Conservation (phyloP, 148 eudicot species). For the Diospyros kaki region DNA sequence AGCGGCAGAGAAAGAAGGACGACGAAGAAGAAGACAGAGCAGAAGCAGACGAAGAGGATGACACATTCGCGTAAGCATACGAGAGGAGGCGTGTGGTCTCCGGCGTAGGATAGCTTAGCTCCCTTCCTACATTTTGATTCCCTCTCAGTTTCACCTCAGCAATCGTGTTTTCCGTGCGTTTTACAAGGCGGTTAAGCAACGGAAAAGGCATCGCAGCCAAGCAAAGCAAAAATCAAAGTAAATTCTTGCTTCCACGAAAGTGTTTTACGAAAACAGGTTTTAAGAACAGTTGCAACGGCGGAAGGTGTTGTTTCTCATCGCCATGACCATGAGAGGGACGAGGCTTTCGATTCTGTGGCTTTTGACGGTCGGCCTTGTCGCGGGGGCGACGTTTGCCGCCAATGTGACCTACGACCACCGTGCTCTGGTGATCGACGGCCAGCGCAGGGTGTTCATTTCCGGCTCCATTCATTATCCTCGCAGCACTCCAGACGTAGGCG, state of each 20-base stretch:
- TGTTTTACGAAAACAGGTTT: constrained; percentile 10
- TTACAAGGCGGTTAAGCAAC: constrained; percentile 26
- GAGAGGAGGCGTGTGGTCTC: constrained; percentile 19
- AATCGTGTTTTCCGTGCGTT: constrained; percentile 6
- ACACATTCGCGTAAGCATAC: neutral
- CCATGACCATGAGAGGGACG: constrained; percentile 8
- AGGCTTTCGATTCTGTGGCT: constrained; percentile 7
- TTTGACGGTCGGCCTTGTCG: constrained; percentile 14
- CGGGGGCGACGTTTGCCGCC: constrained; percentile 42
- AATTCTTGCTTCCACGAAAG: constrained; percentile 2
- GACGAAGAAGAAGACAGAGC: neutral
- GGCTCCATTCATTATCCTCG: constrained; percentile 98
- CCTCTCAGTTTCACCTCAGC: neutral
- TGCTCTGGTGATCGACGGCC: constrained; percentile 78
- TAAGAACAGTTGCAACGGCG: constrained; percentile 16
- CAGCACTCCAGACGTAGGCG: constrained; percentile 76
- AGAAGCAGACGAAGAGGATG: neutral
- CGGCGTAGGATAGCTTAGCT: constrained; percentile 20
- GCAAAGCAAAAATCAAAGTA: neutral
- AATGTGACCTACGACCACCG: constrained; percentile 83
- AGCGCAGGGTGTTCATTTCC: constrained; percentile 68
- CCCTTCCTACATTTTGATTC: constrained; percentile 2
- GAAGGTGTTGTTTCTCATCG: neutral
- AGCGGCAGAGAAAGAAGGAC: neutral
- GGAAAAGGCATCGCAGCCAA: constrained; percentile 1